Evolutionary conservation across 2,329 filamentous ascomycete species (phyloP), one percentile per base, ranked within the genome.

Genomic region (Aspergillus novofumigatus): DNA sequence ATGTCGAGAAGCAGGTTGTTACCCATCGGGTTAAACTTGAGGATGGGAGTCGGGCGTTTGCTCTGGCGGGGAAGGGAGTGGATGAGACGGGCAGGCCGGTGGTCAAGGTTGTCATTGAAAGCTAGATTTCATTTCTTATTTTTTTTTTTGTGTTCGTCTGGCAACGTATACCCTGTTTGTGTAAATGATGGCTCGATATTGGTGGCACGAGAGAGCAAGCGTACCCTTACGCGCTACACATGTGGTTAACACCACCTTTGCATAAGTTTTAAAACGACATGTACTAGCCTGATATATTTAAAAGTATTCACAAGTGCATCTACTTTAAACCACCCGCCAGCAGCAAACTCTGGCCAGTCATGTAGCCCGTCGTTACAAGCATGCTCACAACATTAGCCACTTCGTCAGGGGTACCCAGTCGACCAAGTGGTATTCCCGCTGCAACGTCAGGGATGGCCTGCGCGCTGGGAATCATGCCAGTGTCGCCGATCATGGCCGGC

Each of bases 401-500:
- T 70, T 87, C 84, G 52, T 83, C 77, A 2, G 83, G 81, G 23
- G 78, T 79, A 0, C 85, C 84, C 38, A 86, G 69, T 47, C 84
- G 75, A 2, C 83, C 81, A 2, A 87, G 76, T 0, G 85, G 85
- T 47, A 87, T 86, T 28, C 81, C 81, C 61, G 76, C 80, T 25
- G 84, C 82, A 61, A 86, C 81, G 0, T 84, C 84, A 0, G 84
- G 79, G 52, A 82, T 82, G 21, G 81, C 80, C 59, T 82, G 79
- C 44, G 81, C 81, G 58, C 83, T 78, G 1, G 83, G 82, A 45
- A 87, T 84, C 83, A 87, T 83, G 1, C 83, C 83, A 2, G 83
- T 86, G 23, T 83, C 81, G 3, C 84, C 85, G 61, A 88, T 87
- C 84, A 88, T 87, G 2, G 85, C 86, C 0, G 86, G 86, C 3